phyloP scores from a whole-genome alignment of 306 rosid genomes.

The Mimosa pudica region DNA sequence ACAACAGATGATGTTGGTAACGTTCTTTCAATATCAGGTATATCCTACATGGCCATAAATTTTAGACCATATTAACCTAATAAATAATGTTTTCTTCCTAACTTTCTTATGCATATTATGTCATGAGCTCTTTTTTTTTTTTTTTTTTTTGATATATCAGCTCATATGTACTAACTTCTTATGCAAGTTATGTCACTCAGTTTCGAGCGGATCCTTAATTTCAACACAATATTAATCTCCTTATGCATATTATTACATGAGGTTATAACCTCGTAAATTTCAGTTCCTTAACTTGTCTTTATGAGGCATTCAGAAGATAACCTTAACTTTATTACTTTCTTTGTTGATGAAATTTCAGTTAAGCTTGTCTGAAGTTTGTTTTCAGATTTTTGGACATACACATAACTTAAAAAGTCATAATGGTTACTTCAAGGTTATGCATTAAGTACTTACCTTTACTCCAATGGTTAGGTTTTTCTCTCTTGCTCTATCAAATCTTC shows the following conservation, averaged over 20 bases:
- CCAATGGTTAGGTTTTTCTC: conserved; percentile 52
- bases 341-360: too few species aligned
- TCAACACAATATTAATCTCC: background rate
- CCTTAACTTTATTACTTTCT: too few species aligned
- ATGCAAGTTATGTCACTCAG: too few species aligned
- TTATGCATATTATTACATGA: background rate
- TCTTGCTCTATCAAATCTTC: conserved; percentile 57
- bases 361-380: background rate
- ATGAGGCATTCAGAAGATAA: too few species aligned
- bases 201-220: too few species aligned
- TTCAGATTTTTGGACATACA: background rate
- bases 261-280: background rate
- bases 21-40: background rate
- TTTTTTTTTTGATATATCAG: background rate
- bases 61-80: too few species aligned
- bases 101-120: background rate
- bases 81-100: background rate
- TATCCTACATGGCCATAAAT: too few species aligned
- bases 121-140: background rate
- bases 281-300: background rate
- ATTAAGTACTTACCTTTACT: conserved; percentile 18
- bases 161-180: background rate
- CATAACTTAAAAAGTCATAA: background rate
- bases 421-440: background rate
- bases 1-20: background rate